phyloP scores from a whole-genome alignment of 192 early-diverging fungal genomes.

The Kickxella alabastrina region DNA sequence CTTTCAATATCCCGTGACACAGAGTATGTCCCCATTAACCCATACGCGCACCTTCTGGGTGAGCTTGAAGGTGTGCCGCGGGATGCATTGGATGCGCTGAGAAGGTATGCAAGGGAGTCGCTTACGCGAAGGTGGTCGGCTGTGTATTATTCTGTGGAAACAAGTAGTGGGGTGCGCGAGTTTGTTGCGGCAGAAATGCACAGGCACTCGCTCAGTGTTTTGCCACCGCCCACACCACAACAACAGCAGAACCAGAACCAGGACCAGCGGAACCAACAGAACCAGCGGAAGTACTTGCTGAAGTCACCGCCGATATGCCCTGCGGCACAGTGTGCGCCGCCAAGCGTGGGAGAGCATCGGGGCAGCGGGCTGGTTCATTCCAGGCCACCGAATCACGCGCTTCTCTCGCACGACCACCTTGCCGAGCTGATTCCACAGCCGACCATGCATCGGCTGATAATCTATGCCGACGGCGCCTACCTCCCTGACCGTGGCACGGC shows the following conservation, averaged over 20 bases:
- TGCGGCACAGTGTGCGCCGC: neutral
- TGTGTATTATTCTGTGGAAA: conserved; percentile 27
- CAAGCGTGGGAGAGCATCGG: neutral
- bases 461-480: conserved; percentile 38
- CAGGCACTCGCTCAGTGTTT: conserved; percentile 6
- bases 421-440: conserved; percentile 36
- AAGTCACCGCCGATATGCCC: neutral
- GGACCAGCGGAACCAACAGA: no score
- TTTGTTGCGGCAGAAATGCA: conserved; percentile 14
- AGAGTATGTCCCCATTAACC: conserved; percentile 22
- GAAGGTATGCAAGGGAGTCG: conserved; percentile 23
- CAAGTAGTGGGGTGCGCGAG: conserved; percentile 3
- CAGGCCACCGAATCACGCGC: conserved; percentile 30
- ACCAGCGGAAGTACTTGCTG: no score
- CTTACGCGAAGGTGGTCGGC: conserved; percentile 26
- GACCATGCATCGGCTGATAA: conserved; percentile 7
- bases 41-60: conserved; percentile 14
- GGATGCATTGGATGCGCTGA: conserved; percentile 19
- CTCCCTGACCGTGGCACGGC: conserved; percentile 26
- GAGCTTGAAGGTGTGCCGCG: conserved; percentile 8
- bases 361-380: conserved; percentile 26
- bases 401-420: conserved; percentile 33
- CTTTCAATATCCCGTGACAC: conserved; percentile 15
- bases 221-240: neutral
- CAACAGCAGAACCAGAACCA: no score